Conservation (phyloP, 2,329 filamentous ascomycete genomes). For the Pseudogymnoascus sp. region DNA sequence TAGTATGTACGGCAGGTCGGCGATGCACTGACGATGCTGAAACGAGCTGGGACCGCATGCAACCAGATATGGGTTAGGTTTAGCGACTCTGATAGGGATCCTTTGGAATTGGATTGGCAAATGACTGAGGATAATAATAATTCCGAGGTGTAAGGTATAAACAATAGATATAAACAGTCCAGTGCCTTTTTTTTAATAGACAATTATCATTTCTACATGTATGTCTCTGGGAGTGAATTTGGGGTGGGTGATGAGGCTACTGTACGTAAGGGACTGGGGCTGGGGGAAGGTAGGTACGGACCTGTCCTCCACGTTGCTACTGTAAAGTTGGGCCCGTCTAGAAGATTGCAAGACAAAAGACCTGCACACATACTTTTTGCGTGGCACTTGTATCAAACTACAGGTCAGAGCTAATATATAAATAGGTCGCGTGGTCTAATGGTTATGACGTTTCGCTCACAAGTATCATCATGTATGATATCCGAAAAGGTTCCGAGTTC, state of each 20-base stretch:
- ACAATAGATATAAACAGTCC: not conserved
- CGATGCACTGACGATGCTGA: not conserved
- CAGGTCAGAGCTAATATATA: not conserved
- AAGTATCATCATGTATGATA: not conserved
- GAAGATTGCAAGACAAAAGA: not conserved
- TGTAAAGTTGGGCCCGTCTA: too few relatives aligned
- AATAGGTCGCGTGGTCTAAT: not conserved
- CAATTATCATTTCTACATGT: not conserved
- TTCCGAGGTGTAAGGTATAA: not conserved
- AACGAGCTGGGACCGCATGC: not conserved
- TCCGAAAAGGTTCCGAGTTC: slow-evolving; percentile 4
- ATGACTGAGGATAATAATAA: not conserved
- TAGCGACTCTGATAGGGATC: not conserved
- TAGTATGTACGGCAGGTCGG: not conserved
- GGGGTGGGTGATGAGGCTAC: not conserved
- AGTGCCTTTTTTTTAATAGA: not conserved
- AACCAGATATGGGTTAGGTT: not conserved
- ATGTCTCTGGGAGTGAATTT: not conserved
- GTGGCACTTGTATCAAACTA: not conserved
- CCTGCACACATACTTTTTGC: too few relatives aligned
- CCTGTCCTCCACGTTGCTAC: too few relatives aligned
- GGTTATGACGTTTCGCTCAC: slow-evolving; percentile 4
- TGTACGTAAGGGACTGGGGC: not conserved
- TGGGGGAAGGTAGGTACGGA: not conserved
- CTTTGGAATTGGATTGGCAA: not conserved